Evolutionary conservation across 2,329 filamentous ascomycete species (phyloP).

Genomic region (Sclerotinia trifoliorum): DNA sequence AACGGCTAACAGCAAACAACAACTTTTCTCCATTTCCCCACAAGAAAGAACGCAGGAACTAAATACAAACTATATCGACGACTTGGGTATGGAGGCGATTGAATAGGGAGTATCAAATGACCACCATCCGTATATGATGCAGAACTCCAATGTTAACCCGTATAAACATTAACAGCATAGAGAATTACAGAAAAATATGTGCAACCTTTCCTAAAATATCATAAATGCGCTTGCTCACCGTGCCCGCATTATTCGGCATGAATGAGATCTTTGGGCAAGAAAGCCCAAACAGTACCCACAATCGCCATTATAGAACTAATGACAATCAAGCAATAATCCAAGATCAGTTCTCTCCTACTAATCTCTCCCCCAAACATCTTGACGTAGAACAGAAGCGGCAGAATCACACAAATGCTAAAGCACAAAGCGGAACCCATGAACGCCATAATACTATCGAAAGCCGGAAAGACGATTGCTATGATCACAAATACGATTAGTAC

Average conservation of each 20-base stretch:
- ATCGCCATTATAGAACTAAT: constrained; percentile 68
- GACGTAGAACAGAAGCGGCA: constrained; percentile 85
- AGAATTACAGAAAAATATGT: constrained; percentile 3
- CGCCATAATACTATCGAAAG: constrained; percentile 70
- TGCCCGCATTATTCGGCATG: constrained; percentile 47
- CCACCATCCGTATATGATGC: neutral
- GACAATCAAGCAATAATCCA: constrained; percentile 68
- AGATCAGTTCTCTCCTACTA: constrained; percentile 56
- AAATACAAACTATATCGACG: neutral
- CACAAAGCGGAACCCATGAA: constrained; percentile 84
- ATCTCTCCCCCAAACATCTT: constrained; percentile 83
- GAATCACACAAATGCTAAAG: constrained; percentile 90
- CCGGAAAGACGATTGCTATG: constrained; percentile 69
- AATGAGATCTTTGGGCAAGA: constrained; percentile 75
- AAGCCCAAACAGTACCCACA: constrained; percentile 82
- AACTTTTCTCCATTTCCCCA: neutral
- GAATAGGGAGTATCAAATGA: neutral
- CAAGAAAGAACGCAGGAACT: neutral
- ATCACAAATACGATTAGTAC: constrained; percentile 70
- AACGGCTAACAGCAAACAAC: neutral
- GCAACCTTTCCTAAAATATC: neutral
- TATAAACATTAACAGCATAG: neutral
- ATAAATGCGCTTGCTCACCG: neutral
- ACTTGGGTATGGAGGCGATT: neutral
- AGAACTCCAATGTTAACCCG: constrained; percentile 9